Evolutionary conservation across 202 grass and related monocot genomes (phyloP).

Genomic region (Thinopyrum obtusiflorum): DNA sequence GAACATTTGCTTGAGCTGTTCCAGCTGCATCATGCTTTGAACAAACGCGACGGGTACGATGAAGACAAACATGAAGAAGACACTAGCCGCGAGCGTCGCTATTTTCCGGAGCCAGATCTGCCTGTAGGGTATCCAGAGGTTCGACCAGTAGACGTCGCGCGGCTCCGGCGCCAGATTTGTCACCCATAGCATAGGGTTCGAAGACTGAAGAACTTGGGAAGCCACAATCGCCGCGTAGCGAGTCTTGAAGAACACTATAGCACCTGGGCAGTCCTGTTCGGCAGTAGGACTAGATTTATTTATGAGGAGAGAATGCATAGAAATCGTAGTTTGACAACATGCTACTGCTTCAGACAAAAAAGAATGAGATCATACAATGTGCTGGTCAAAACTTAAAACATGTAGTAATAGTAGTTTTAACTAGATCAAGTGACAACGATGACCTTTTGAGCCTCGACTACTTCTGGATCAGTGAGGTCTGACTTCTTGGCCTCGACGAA

Average conservation of each 20-base stretch:
- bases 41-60: constrained; percentile 79
- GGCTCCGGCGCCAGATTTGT: constrained; percentile 77
- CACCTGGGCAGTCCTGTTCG: constrained; percentile 74
- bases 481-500: constrained; percentile 50
- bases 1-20: constrained; percentile 53
- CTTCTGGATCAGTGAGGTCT: constrained; percentile 38
- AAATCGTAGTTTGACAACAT: background rate
- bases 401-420: background rate
- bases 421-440: background rate
- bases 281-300: constrained; percentile 27
- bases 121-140: constrained; percentile 80
- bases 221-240: constrained; percentile 84
- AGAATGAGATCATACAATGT: background rate
- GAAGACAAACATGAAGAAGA: constrained; percentile 84
- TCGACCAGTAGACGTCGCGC: constrained; percentile 87
- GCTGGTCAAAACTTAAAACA: background rate
- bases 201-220: constrained; percentile 68
- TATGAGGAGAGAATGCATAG: background rate
- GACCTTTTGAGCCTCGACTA: constrained; percentile 72
- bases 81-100: constrained; percentile 54
- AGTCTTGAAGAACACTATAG: constrained; percentile 97
- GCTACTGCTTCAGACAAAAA: background rate
- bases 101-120: constrained; percentile 82
- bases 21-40: constrained; percentile 81
- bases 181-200: constrained; percentile 93